These are phyloP conservation scores for Acacia acuminata DNA, from an alignment of 306 rosid genomes.

Conservation along the genomic window DNA sequence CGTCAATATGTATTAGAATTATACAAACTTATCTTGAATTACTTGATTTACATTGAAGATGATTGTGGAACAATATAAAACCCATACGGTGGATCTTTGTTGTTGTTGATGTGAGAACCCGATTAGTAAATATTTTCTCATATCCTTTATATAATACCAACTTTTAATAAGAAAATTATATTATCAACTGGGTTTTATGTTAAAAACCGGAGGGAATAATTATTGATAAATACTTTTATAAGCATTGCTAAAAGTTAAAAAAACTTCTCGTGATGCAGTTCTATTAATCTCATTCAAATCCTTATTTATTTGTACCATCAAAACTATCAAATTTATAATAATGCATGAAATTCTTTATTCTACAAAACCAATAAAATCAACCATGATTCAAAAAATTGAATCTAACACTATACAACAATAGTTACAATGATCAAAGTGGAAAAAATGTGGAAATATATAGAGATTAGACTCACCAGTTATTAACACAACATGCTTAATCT, in stretches of 20 bases:
- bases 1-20: not conserved
- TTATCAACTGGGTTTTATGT: no score
- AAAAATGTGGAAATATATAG: not conserved
- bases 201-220: no score
- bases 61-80: not conserved
- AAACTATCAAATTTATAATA: conserved; percentile 7
- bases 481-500: not conserved
- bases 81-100: no score
- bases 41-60: not conserved
- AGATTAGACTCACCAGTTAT: not conserved
- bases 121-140: no score
- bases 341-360: not conserved
- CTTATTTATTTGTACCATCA: conserved; percentile 23
- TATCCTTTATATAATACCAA: no score
- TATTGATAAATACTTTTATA: no score
- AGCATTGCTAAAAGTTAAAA: no score
- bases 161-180: no score
- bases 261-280: not conserved
- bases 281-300: not conserved
- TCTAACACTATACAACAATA: conserved; percentile 4
- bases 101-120: no score
- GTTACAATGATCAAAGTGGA: not conserved
- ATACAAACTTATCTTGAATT: not conserved
- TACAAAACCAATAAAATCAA: conserved; percentile 5
- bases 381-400: conserved; percentile 14